Conservation (phyloP, 805 yeast species). For the Suhomyces vadensis region DNA sequence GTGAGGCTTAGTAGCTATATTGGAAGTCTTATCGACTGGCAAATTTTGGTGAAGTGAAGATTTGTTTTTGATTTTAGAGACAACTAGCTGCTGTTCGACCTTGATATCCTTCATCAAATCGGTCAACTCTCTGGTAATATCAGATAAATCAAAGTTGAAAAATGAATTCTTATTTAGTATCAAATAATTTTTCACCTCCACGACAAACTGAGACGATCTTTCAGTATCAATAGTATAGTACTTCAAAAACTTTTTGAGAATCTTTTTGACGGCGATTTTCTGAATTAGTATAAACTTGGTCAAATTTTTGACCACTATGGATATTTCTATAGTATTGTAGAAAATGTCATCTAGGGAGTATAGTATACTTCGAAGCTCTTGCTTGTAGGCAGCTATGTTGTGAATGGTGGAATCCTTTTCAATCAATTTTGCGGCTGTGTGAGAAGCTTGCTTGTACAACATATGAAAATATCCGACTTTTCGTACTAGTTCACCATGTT, state of each 20-base stretch:
- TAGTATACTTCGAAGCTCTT: constrained; percentile 8
- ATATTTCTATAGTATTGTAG: constrained; percentile 40
- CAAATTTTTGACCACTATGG: constrained; percentile 58
- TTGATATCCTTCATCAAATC: constrained; percentile 28
- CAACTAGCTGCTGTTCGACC: constrained; percentile 9
- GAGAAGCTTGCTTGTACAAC: constrained; percentile 15
- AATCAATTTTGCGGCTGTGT: not conserved
- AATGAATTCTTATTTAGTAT: constrained; percentile 55
- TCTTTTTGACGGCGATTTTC: constrained; percentile 69
- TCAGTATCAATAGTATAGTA: constrained; percentile 33
- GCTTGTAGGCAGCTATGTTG: constrained; percentile 1
- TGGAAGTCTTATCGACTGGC: not conserved
- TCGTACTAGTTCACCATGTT: constrained; percentile 62
- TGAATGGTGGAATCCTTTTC: not conserved
- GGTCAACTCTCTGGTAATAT: constrained; percentile 63
- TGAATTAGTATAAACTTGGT: constrained; percentile 73
- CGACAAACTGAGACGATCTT: constrained; percentile 24
- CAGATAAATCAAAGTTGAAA: constrained; percentile 58
- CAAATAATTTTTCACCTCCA: constrained; percentile 32
- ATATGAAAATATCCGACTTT: constrained; percentile 39
- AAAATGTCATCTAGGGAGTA: constrained; percentile 28
- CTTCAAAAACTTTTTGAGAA: constrained; percentile 67
- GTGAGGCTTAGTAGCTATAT: no score
- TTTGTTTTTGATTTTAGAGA: constrained; percentile 4
- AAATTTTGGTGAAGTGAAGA: not conserved